phyloP scores from a whole-genome alignment of 2,329 filamentous ascomycete genomes.

The Cytospora piceicola region DNA sequence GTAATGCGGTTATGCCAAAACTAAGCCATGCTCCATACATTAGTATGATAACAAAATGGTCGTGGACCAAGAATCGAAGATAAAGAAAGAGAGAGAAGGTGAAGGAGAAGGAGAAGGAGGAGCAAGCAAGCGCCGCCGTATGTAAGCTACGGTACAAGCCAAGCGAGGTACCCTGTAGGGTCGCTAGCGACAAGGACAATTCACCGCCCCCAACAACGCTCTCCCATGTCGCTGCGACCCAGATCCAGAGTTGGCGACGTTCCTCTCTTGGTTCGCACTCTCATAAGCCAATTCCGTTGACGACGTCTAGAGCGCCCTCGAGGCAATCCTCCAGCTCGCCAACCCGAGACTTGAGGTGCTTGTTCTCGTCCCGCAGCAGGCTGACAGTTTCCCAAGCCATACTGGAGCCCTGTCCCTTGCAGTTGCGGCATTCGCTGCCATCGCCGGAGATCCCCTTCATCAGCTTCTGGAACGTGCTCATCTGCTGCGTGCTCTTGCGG shows the following conservation, averaged over 20 bases:
- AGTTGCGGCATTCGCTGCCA: slow-evolving; percentile 54
- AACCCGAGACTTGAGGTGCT: slow-evolving; percentile 62
- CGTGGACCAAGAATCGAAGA: slow-evolving; percentile 6
- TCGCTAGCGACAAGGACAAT: slow-evolving; percentile 1
- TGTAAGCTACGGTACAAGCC: slow-evolving; percentile 9
- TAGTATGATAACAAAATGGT: slow-evolving; percentile 10
- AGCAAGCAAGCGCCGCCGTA: slow-evolving; percentile 18
- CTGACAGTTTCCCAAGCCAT: slow-evolving; percentile 69
- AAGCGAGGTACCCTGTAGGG: not conserved
- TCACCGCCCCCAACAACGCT: not conserved
- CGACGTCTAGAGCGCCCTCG: slow-evolving; percentile 62
- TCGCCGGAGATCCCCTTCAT: slow-evolving; percentile 51
- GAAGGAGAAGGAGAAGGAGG: not conserved
- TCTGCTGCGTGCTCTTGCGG: slow-evolving; percentile 39
- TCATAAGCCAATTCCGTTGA: slow-evolving; percentile 58
- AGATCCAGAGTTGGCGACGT: not conserved
- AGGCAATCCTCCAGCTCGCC: slow-evolving; percentile 62
- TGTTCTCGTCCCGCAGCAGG: slow-evolving; percentile 65
- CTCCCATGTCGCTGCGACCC: not conserved
- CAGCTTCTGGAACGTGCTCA: slow-evolving; percentile 53
- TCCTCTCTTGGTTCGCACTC: not conserved
- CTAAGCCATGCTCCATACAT: slow-evolving; percentile 18
- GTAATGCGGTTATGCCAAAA: not conserved
- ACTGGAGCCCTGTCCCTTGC: slow-evolving; percentile 60
- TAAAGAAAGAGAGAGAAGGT: not conserved